Evolutionary conservation across 2,329 filamentous ascomycete genomes (phyloP).

Genomic region (Mycosphaerella arachidis): DNA sequence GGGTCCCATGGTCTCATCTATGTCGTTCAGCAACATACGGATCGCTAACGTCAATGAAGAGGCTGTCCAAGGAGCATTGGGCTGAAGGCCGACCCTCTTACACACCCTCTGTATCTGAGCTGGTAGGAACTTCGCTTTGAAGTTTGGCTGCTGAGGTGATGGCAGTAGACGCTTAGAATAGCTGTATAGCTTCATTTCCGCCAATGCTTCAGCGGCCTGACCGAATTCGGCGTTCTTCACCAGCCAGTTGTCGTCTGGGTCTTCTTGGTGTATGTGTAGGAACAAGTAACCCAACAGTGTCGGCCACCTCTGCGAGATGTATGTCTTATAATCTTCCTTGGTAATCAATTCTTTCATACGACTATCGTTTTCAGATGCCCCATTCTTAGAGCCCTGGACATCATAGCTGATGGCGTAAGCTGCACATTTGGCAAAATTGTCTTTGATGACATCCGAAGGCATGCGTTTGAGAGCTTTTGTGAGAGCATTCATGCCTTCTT

Average conservation of each 20-base stretch:
- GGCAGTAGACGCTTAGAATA: conserved; percentile 64
- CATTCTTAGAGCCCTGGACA: conserved; percentile 39
- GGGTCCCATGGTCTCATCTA: conserved; percentile 78
- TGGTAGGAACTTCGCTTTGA: conserved; percentile 71
- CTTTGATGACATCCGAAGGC: conserved; percentile 56
- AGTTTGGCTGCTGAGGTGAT: conserved; percentile 79
- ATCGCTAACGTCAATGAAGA: conserved; percentile 41
- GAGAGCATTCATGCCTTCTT: conserved; percentile 58
- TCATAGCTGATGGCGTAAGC: conserved; percentile 82
- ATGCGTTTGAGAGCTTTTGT: conserved; percentile 53
- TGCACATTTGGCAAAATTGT: conserved; percentile 70
- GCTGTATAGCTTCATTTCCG: conserved; percentile 64
- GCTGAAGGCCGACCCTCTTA: conserved; percentile 62
- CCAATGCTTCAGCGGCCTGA: conserved; percentile 60
- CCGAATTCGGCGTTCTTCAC: conserved; percentile 43
- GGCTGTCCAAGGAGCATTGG: conserved; percentile 33
- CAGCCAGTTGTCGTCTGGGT: conserved; percentile 60
- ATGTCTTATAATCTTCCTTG: conserved; percentile 55
- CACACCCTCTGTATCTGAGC: conserved; percentile 76
- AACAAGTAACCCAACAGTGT: conserved; percentile 74
- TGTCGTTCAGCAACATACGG: conserved; percentile 71
- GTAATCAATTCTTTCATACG: conserved; percentile 67
- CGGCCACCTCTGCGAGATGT: conserved; percentile 66
- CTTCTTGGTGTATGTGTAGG: conserved; percentile 66
- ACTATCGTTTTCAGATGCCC: conserved; percentile 36